Evolutionary conservation across 208 protist genomes (phyloP).

Genomic region (Trypanosoma avium): DNA sequence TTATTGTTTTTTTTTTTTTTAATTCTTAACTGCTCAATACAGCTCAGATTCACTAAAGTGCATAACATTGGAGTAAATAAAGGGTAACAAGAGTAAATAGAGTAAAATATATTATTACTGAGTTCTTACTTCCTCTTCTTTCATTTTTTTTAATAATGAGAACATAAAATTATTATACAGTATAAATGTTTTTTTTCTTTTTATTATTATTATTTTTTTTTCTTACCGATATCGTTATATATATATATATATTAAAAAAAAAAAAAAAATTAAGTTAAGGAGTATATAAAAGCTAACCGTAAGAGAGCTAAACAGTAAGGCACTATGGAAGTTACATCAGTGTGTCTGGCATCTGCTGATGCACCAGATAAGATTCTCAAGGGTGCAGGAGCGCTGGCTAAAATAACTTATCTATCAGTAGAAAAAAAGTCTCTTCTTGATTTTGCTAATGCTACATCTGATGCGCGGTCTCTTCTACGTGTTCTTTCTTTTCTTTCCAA

Average conservation of each 20-base stretch:
- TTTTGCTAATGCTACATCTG: slow-evolving; percentile 56
- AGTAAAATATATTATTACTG: too few relatives aligned
- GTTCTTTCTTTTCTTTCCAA: slow-evolving; percentile 69
- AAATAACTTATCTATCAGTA: slow-evolving; percentile 44
- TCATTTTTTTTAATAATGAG: too few relatives aligned
- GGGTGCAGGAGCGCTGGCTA: slow-evolving; percentile 66
- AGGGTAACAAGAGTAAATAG: too few relatives aligned
- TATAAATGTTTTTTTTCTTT: slow-evolving; percentile 11
- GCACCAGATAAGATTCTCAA: slow-evolving; percentile 82
- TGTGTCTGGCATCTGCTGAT: slow-evolving; percentile 61
- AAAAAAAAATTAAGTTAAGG: background rate
- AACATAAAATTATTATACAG: too few relatives aligned
- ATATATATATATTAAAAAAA: slow-evolving; percentile 3
- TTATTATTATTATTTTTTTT: slow-evolving; percentile 3
- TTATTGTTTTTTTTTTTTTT: too few relatives aligned
- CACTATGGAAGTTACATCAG: slow-evolving; percentile 36
- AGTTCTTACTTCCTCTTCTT: too few relatives aligned
- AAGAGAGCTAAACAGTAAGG: background rate
- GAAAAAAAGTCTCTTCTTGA: slow-evolving; percentile 47
- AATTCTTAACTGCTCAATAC: too few relatives aligned
- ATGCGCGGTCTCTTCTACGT: slow-evolving; percentile 66
- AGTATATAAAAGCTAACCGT: background rate
- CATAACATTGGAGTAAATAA: too few relatives aligned
- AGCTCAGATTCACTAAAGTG: too few relatives aligned
- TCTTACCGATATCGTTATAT: background rate